Percentiles rank a stretch among this genome's conserved stretches.
Conservation (phyloP, 768 basidiomycete species). For the Psilocybe azurescens region DNA sequence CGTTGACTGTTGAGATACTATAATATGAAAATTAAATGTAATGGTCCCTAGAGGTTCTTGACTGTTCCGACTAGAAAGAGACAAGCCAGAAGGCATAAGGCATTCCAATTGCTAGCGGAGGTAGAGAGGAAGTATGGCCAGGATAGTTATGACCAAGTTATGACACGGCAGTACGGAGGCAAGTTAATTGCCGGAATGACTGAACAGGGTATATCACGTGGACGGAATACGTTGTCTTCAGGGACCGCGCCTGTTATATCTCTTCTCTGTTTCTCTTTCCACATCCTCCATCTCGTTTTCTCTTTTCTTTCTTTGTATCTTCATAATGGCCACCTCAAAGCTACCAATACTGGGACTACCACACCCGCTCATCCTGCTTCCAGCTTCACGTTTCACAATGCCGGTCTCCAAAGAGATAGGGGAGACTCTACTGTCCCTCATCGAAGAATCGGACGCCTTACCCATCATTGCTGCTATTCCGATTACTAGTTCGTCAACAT, state of each 20-base stretch:
- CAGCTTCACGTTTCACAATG: slow-evolving; percentile 71
- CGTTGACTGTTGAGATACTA: neutral
- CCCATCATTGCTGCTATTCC: slow-evolving; percentile 65
- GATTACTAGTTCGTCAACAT: slow-evolving; percentile 12
- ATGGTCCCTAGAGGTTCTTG: no score
- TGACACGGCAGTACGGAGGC: slow-evolving; percentile 5
- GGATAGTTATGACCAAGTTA: neutral
- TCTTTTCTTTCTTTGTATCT: slow-evolving; percentile 1
- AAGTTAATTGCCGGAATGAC: slow-evolving; percentile 3
- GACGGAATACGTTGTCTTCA: neutral
- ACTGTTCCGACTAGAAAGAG: neutral
- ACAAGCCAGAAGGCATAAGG: neutral
- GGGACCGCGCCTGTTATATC: neutral
- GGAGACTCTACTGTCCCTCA: slow-evolving; percentile 66
- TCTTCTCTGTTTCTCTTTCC: slow-evolving; percentile 6
- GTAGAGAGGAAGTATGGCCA: slow-evolving; percentile 12
- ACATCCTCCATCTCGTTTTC: neutral
- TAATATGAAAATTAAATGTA: no score
- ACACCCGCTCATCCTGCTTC: slow-evolving; percentile 76
- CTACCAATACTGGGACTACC: slow-evolving; percentile 75
- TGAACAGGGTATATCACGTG: slow-evolving; percentile 12
- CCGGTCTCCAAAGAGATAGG: slow-evolving; percentile 67
- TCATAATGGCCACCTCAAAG: slow-evolving; percentile 48
- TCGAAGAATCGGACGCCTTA: slow-evolving; percentile 72
- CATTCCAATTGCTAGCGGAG: slow-evolving; percentile 9